Base-by-base conservation (phyloP, 2,329 filamentous ascomycete genomes). In the Mariannaea sp. region DNA sequence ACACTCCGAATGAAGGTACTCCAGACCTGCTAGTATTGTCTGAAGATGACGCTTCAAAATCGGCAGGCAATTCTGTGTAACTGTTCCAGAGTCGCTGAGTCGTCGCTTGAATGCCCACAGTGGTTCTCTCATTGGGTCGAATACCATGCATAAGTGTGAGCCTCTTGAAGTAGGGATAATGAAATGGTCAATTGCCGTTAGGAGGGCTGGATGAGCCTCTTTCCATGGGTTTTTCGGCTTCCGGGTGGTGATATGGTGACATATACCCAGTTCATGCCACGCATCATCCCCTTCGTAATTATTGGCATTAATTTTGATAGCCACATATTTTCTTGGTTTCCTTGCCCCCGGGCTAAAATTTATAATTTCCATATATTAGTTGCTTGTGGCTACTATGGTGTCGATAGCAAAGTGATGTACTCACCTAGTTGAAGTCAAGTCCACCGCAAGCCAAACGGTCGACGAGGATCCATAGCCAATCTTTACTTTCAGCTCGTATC, bases 1-100 rank as follows among this genome's bases (percentile, higher is more conserved):
- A 63, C 70, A 73, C 57, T 77, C 71, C 4, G 66, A 69, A 56
- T 78, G 75, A 32, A 78, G 58, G 24, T 62, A 69, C 40, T 78
- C 73, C 4, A 78, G 68, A 14, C 73, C 75, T 30, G 69, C 68
- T 17, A 78, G 71, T 10, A 67, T 55, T 22, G 58, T 60, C 12
- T 50, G 51, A 22, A 80, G 64, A 30, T 70, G 67, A 17, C 56
- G 56, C 55, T 70, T 73, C 10, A 78, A 59, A 13, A 78, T 61
- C 1, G 58, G 55, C 4, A 65, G 41, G 3, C 36, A 33, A 14
- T 29, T 39, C 30, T 36, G 33, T 10, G 49, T 61, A 12, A 55
- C 45, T 24, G 39, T 22, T 1, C 56, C 44, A 17, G 70, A 62
- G 26, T 71, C 61, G 10, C 71, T 69, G 38, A 77, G 73, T 17